Base-by-base conservation (phyloP, 768 basidiomycete genomes). In the Rhodocollybia butyracea region DNA sequence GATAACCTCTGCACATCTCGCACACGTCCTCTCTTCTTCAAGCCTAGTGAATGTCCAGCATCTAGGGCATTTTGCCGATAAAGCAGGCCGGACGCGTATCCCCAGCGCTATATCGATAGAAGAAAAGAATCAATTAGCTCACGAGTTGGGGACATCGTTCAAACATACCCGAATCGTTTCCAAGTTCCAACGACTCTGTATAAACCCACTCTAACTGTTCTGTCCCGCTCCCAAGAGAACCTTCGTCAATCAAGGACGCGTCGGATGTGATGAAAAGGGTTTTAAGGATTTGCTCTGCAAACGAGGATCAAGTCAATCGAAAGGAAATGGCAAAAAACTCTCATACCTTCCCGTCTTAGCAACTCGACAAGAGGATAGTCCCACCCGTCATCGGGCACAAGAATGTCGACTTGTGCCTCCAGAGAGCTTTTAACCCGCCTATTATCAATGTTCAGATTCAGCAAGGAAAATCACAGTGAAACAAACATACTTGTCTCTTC, bases 211-310 rank as follows among this genome's bases (percentile, higher is more conserved):
- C 63, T 1, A 76, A 70, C 12, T 78, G 70, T 5, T 61, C 52
- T 2, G 73, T 67, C 2, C 73, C 72, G 22, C 21, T 50, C 13
- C 19, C 48, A 17, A 74, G 57, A 11, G 76, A 76, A 2, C 70
- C 73, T 61, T 79, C 71, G 50, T 82, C 76, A 0, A 68, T 69
- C 7, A 93, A 56, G 5, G 69, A 71, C 13, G 80, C 88, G 52
- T 89, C 78, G 1, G 93, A 94, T 2, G 91, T 88, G 51, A 91
- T 89, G 69, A 92, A 93, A 5, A 96, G 73, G 0, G 83, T 85
- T 63, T 84, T 85, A 24, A 95, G 70, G 56, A 84, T 77, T 17
- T 69, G 63, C 64, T 80, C 92, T 91, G 62, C n/a, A 19, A 39
- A 48, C 41, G n/a, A 39, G 22, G 6, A 3, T 30, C 47, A 12